Base-by-base conservation (phyloP, 108 stramenopile genomes). In the Skeletonema menzelii region DNA sequence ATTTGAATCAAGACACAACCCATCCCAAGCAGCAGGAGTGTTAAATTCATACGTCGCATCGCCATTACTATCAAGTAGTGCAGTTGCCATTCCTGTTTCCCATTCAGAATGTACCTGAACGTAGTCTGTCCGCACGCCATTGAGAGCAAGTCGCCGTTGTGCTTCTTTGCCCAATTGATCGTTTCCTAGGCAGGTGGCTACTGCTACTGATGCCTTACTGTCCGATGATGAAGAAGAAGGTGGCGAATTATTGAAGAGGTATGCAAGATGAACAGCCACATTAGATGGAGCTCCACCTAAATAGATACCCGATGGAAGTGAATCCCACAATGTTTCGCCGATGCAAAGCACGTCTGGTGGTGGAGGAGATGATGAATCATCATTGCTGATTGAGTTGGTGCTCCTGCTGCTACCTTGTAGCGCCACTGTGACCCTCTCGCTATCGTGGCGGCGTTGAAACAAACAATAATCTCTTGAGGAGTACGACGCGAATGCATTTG, bases 11-110 rank as follows among this genome's bases (percentile, higher is more conserved):
- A 42, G 19, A 15, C 37, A 12, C 49, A 84, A 31, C 0, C 78
- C 74, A 60, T 84, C 83, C 78, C 78, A 84, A 26, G 83, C 83
- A 12, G 83, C 73, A 4, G 83, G 83, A 27, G 73, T 80, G 13
- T 65, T 75, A 59, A 84, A 79, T 64, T 75, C 63, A 66, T 80
- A 76, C 5, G 77, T 63, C 11, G 78, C 82, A 55, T 83, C 82
- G 24, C 82, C 82, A 37, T 63, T 46, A 5, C 56, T 42, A 42
- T 75, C 60, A 5, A 83, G 42, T 19, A 35, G 22, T 24, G 77
- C 73, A n/a, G 60, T 69, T 32, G 74, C 78, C 73, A 83, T 70
- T 4, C 82, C 82, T 40, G 82, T 83, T 19, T 75, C 78, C 73
- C 73, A 75, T 27, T 57, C 42, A 1, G 26, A 57, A 53, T 70